Conservation (phyloP, 73 alveolate species). For the Paramecium caudatum region DNA sequence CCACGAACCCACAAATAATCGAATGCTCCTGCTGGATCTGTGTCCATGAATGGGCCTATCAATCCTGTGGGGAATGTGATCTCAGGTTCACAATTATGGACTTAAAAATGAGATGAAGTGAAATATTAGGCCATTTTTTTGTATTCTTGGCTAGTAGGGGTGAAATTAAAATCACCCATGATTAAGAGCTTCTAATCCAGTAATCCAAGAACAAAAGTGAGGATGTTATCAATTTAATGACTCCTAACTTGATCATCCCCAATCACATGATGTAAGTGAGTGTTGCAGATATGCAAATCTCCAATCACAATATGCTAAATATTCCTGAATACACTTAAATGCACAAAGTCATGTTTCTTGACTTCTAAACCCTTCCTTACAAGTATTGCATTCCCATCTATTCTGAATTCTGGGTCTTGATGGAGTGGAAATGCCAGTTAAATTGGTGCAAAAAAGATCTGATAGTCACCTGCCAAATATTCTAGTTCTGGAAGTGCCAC, state of each 20-base stretch:
- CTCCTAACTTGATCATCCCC: slow-evolving; percentile 76
- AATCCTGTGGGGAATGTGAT: slow-evolving; percentile 89
- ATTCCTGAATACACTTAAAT: slow-evolving; percentile 74
- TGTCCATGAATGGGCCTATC: slow-evolving; percentile 86
- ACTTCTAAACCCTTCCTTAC: slow-evolving; percentile 60
- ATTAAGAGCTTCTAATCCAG: slow-evolving; percentile 70
- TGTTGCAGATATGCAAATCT: slow-evolving; percentile 76
- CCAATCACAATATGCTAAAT: slow-evolving; percentile 49
- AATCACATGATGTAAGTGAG: slow-evolving; percentile 84
- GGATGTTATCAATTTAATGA: slow-evolving; percentile 72
- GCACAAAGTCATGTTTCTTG: slow-evolving; percentile 52
- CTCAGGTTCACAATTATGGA: slow-evolving; percentile 84
- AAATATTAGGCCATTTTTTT: slow-evolving; percentile 71
- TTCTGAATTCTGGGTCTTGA: slow-evolving; percentile 81
- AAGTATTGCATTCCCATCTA: slow-evolving; percentile 81
- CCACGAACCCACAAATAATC: slow-evolving; percentile 81
- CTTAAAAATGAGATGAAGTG: slow-evolving; percentile 76
- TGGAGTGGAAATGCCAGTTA: slow-evolving; percentile 5
- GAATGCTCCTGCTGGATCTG: slow-evolving; percentile 84
- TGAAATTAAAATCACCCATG: slow-evolving; percentile 85
- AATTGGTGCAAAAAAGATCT: slow-evolving; percentile 63
- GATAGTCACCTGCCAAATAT: slow-evolving; percentile 18
- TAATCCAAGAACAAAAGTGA: slow-evolving; percentile 67
- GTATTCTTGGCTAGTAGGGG: slow-evolving; percentile 76
- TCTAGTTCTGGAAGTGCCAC: slow-evolving; percentile 59